phyloP scores from a whole-genome alignment of 768 basidiomycete species.

The Kwoniella shandongensis region DNA sequence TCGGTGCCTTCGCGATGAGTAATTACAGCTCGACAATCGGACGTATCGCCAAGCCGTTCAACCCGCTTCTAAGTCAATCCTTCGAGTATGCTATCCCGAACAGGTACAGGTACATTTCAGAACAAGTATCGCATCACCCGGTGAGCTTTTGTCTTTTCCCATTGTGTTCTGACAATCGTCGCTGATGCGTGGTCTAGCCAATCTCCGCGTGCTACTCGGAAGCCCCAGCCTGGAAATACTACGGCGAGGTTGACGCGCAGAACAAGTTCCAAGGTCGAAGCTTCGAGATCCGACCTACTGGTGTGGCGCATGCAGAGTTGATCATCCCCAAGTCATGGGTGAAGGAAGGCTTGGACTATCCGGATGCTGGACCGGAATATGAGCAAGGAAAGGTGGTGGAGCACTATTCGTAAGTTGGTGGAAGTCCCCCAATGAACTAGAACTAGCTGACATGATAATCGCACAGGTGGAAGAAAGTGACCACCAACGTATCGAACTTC shows the following conservation, averaged over 20 bases:
- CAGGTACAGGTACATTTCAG: conserved; percentile 87
- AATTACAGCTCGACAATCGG: conserved; percentile 97
- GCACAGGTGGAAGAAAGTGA: conserved; percentile 47
- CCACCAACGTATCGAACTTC: conserved; percentile 71
- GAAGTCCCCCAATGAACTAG: not conserved
- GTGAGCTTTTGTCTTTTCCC: conserved; percentile 23
- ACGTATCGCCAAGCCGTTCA: conserved; percentile 94
- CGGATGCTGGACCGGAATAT: conserved; percentile 37
- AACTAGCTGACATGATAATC: not conserved
- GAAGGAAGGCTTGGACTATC: conserved; percentile 51
- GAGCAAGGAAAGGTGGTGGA: conserved; percentile 64
- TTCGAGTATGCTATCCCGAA: conserved; percentile 91
- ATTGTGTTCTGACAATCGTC: not conserved
- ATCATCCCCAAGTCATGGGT: conserved; percentile 69
- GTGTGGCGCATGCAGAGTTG: conserved; percentile 85
- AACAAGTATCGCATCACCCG: conserved; percentile 97
- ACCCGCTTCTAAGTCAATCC: conserved; percentile 93
- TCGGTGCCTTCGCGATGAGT: conserved; percentile 93
- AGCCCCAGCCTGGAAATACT: conserved; percentile 84
- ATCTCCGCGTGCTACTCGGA: conserved; percentile 96
- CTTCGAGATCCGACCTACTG: conserved; percentile 93
- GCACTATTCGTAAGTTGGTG: conserved; percentile 62
- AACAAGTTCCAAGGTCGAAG: conserved; percentile 95
- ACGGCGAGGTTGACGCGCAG: conserved; percentile 91
- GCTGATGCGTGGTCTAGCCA: conserved; percentile 55